phyloP scores from a whole-genome alignment of 2,329 filamentous ascomycete genomes.

The Aureobasidium vineae region DNA sequence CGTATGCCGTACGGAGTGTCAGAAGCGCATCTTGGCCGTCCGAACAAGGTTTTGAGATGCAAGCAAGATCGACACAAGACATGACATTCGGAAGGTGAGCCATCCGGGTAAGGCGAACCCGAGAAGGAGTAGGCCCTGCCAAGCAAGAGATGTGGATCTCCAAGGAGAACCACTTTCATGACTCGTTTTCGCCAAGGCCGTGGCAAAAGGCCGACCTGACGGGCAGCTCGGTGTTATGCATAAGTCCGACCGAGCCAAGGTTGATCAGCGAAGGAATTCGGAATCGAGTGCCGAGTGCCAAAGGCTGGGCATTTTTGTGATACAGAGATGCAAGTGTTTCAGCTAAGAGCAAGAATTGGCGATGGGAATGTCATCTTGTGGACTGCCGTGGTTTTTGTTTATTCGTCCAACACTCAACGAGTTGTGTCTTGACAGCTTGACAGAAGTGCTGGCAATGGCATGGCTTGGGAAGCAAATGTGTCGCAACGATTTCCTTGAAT shows the following conservation, averaged over 20 bases:
- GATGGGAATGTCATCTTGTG: neutral
- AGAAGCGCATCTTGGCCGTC: neutral
- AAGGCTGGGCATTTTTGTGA: constrained; percentile 9
- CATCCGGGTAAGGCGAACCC: neutral
- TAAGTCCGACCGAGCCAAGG: neutral
- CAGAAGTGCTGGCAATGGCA: neutral
- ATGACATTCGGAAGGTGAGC: neutral
- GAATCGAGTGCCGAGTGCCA: neutral
- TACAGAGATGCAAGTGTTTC: constrained; percentile 1
- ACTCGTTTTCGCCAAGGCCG: neutral
- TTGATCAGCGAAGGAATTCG: neutral
- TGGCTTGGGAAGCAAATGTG: neutral
- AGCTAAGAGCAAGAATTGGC: neutral
- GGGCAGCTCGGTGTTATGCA: neutral
- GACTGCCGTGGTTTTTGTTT: neutral
- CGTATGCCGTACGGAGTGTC: neutral
- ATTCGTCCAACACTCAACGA: neutral
- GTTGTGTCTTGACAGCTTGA: neutral
- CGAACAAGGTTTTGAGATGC: neutral
- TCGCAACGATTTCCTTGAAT: neutral
- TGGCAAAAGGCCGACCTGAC: neutral
- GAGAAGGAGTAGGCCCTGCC: neutral
- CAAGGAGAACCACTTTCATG: neutral
- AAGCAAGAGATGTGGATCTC: neutral
- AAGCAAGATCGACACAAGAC: neutral